Evolutionary conservation across 1,284 basidiomycete genomes (phyloP), one percentile per base, ranked within the genome.

Genomic region (Puccinia hordei): DNA sequence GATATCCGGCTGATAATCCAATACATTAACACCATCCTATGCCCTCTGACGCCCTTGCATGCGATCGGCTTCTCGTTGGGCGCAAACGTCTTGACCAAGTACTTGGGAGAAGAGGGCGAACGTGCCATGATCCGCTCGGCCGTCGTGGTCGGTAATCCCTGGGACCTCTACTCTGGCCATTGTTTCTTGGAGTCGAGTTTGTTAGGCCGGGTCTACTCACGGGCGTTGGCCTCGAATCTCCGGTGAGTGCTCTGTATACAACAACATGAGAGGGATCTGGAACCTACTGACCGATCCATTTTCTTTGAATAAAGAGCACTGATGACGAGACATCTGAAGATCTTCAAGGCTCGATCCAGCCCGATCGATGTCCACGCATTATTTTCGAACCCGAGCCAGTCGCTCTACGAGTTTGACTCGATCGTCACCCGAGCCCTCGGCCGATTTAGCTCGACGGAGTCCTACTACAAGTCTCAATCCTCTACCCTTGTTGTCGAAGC

Each of bases 51-150:
- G 0, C 92, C 91, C 9, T 87, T 98, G 55, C 87, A 95, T 46
- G 96, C 93, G 15, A 87, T 97, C 38, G 94, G 94, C 8, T 99
- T 98, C 87, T 97, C 94, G 2, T 90, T 99, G 66, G 97, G 96
- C 73, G 93, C 95, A 53, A 93, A 94, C 84, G 91, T 98, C 59
- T 87, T 99, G 82, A 92, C 93, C n/a, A 90, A 93, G 82, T 98
- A 97, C 86, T 87, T 96, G 71, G 94, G 93, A 8, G 91, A 97
- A 86, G 92, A 95, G 84, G 92, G 92, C 12, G 88, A 89, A n/a
- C 84, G 87, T 12, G 92, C 91, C 81, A 90, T 93, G n/a, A 87
- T 99, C 24, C 88, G 87, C 66, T 90, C 91, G 0, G 94, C 90
- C 35, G 91, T 92, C 85, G 90, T 90, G 27, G 87, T 98, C 38